Percentiles rank a stretch among this genome's conserved stretches.
Conservation (phyloP, 1,284 basidiomycete genomes). For the Coniferiporia weirii region DNA sequence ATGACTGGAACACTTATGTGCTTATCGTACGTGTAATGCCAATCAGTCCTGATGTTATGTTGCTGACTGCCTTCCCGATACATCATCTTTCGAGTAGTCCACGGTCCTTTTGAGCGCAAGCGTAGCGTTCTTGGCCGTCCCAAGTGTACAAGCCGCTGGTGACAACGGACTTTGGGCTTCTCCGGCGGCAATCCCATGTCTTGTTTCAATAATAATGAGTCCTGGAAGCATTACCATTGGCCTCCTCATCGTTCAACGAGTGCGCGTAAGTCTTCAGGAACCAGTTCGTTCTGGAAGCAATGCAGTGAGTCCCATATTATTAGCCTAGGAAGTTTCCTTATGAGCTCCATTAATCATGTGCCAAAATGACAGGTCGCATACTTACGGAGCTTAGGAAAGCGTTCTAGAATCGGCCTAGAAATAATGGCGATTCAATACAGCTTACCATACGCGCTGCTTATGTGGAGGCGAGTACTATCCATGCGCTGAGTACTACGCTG, state of each 20-base stretch:
- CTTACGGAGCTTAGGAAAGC: slow-evolving; percentile 19
- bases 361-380: slow-evolving; percentile 18
- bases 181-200: slow-evolving; percentile 40
- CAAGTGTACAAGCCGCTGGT: slow-evolving; percentile 26
- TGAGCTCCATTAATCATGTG: not conserved
- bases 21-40: slow-evolving; percentile 26
- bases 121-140: slow-evolving; percentile 40
- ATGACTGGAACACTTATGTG: slow-evolving; percentile 32
- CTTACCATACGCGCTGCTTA: slow-evolving; percentile 25
- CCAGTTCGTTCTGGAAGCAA: too few species aligned
- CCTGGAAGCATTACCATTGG: slow-evolving; percentile 43
- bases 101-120: slow-evolving; percentile 42
- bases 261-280: slow-evolving; percentile 35
- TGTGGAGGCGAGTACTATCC: slow-evolving; percentile 24
- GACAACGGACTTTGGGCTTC: slow-evolving; percentile 23
- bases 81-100: slow-evolving; percentile 25
- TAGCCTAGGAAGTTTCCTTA: not conserved
- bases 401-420: slow-evolving; percentile 20
- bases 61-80: not conserved
- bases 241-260: slow-evolving; percentile 39
- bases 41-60: not conserved
- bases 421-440: too few species aligned
- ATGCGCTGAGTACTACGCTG: not conserved
- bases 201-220: slow-evolving; percentile 40
- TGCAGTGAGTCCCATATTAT: slow-evolving; percentile 29